Conservation (phyloP, 345 rosid species). For the Erucastrum elatum region DNA sequence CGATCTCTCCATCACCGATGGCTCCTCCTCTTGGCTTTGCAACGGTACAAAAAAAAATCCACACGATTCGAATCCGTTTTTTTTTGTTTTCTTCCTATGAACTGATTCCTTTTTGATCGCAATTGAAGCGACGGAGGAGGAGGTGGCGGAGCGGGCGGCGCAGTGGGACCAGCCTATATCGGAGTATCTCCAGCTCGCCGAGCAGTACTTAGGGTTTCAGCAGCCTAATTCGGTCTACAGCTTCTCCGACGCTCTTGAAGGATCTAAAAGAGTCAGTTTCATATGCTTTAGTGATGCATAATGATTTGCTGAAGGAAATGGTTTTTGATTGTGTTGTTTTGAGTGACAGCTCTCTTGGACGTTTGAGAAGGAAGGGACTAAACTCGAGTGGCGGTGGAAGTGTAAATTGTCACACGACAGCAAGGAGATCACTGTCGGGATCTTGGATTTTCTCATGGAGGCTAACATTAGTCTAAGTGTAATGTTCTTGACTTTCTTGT, state of each 20-base stretch:
- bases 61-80: not conserved
- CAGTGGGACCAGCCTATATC: slow-evolving; percentile 84
- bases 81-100: not conserved
- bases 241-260: slow-evolving; percentile 76
- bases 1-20: slow-evolving; percentile 76
- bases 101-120: not conserved
- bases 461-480: slow-evolving; percentile 81
- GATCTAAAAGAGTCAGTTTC: slow-evolving; percentile 60
- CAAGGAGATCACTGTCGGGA: slow-evolving; percentile 51
- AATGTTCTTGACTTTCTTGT: not conserved
- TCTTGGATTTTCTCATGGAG: slow-evolving; percentile 88
- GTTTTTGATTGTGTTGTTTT: slow-evolving; percentile 3
- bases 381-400: slow-evolving; percentile 93
- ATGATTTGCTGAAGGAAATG: not conserved
- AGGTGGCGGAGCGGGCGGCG: slow-evolving; percentile 71
- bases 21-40: slow-evolving; percentile 76
- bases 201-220: slow-evolving; percentile 79
- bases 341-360: slow-evolving; percentile 76
- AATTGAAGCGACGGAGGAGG: slow-evolving; percentile 62
- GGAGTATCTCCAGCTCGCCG: slow-evolving; percentile 71
- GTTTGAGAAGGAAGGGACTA: slow-evolving; percentile 85
- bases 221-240: slow-evolving; percentile 63
- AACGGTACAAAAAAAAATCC: slow-evolving; percentile 42
- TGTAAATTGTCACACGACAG: slow-evolving; percentile 56
- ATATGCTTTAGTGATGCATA: not conserved